Conservation (phyloP, 169 alveolate genomes). For the Eimeria praecox region DNA sequence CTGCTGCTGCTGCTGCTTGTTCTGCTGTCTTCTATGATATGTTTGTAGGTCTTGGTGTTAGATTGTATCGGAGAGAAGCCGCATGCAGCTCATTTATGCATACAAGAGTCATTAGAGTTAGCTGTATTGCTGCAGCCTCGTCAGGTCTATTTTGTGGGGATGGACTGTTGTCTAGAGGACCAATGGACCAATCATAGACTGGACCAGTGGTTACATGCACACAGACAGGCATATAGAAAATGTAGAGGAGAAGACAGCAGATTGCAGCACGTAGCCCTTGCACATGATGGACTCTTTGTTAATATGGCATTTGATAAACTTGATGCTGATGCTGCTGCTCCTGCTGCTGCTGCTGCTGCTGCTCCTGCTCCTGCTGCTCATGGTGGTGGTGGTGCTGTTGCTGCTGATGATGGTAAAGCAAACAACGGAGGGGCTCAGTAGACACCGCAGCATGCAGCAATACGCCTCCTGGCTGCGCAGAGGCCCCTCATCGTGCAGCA, state of each 20-base stretch:
- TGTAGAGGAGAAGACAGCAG: background rate
- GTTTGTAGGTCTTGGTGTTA: constrained; percentile 55
- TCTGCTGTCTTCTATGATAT: background rate
- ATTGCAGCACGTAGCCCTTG: constrained; percentile 17
- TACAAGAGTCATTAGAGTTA: constrained; percentile 73
- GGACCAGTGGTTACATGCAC: constrained; percentile 40
- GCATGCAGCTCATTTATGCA: constrained; percentile 61
- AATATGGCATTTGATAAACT: background rate
- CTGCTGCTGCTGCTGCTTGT: too few species aligned
- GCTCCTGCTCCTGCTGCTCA: background rate
- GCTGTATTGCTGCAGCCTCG: constrained; percentile 82
- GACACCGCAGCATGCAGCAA: too few species aligned
- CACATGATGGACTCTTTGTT: constrained; percentile 58
- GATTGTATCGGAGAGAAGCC: constrained; percentile 45
- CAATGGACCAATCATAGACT: constrained; percentile 29
- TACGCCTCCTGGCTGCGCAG: too few species aligned
- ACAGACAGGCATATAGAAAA: background rate
- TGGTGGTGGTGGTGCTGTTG: background rate
- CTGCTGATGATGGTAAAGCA: too few species aligned
- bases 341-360: too few species aligned
- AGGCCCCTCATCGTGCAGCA: too few species aligned
- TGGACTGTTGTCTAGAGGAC: constrained; percentile 81
- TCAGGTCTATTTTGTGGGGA: constrained; percentile 72
- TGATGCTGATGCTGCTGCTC: background rate
- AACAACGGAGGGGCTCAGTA: too few species aligned